Base-by-base conservation (phyloP, 2,329 filamentous ascomycete genomes). In the Colletotrichum musicola region DNA sequence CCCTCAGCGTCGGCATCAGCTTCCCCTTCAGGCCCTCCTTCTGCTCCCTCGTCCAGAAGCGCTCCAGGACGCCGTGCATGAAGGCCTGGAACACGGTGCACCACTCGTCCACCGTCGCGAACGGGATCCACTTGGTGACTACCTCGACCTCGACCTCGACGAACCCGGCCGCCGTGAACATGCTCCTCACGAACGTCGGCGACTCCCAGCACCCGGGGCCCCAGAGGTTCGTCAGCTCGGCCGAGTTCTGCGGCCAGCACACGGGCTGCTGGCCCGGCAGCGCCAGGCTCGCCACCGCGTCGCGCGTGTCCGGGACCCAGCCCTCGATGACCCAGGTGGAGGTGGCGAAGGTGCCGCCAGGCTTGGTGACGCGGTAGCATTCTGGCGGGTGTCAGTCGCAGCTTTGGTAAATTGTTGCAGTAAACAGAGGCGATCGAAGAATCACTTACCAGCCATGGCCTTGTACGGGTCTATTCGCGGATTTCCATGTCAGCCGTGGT, bases 141-240 rank as follows among this genome's bases (percentile, higher is more conserved):
- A 51, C 54, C 14, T 64, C 62, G 16, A 44, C 44, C 54, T 58
- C 54, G 22, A 64, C 44, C 13, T 64, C 62, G 13, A 58, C 62
- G 18, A 64, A 64, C 7, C 62, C 62, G 13, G 54, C 46, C 4
- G 62, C 54, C 7, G 22, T 58, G 38, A 58, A 58, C 54, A 64
- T 64, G 22, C 44, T 44, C 38, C 14, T 35, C 6, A 35, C 47
- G n/a, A 64, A 64, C 2, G 18, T 46, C 9, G 46, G 54, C 13
- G 54, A 51, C 3, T 58, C 62, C 62, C 62, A 64, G 35, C 30
- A 13, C 20, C 54, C 62, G 7, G 54, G 62, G 12, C 46, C 54
- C 62, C 53, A 58, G 46, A 58, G 46, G 20, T 18, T 44, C 18
- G 54, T 64, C 16, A 58, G 35, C 25, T 64, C 46, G 35, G 18